Conservation (phyloP, 208 protist species). For the Herpetomonas muscarum region DNA sequence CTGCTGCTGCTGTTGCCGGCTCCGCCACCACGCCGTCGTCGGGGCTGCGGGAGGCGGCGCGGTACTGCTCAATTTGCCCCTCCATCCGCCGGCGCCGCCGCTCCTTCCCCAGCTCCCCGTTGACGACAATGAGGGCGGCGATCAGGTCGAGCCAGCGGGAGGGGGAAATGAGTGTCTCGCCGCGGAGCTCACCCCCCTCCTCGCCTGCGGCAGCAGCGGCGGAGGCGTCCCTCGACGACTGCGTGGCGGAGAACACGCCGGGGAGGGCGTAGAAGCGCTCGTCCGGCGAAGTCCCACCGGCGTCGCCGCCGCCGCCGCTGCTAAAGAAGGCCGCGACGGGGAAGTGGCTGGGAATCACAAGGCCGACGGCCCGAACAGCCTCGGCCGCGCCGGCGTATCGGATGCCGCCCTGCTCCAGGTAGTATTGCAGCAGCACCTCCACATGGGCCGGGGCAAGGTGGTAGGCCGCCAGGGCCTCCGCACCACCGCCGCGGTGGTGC, state of each 20-base stretch:
- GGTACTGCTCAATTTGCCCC: too few species aligned
- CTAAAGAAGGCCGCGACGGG: constrained; percentile 12
- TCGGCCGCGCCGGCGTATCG: constrained; percentile 4
- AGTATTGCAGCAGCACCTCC: constrained; percentile 29
- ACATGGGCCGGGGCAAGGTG: constrained; percentile 12
- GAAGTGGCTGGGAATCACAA: constrained; percentile 2
- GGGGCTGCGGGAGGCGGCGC: not conserved
- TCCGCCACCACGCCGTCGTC: too few species aligned
- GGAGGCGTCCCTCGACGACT: not conserved
- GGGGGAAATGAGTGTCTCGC: not conserved
- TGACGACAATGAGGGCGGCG: not conserved
- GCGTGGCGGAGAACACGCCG: not conserved
- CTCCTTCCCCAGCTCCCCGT: not conserved
- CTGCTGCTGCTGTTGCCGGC: not conserved
- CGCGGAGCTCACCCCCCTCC: not conserved
- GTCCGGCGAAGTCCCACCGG: too few species aligned
- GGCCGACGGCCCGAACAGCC: not conserved
- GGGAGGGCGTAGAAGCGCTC: not conserved
- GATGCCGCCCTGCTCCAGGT: constrained; percentile 23
- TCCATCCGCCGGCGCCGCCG: too few species aligned
- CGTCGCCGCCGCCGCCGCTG: too few species aligned
- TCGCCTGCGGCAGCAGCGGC: not conserved
- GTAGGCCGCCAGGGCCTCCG: not conserved
- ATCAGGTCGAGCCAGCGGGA: not conserved
- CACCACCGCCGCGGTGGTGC: not conserved